Evolutionary conservation across 805 yeast species (phyloP).

Genomic region (Ogataea haglerorum): DNA sequence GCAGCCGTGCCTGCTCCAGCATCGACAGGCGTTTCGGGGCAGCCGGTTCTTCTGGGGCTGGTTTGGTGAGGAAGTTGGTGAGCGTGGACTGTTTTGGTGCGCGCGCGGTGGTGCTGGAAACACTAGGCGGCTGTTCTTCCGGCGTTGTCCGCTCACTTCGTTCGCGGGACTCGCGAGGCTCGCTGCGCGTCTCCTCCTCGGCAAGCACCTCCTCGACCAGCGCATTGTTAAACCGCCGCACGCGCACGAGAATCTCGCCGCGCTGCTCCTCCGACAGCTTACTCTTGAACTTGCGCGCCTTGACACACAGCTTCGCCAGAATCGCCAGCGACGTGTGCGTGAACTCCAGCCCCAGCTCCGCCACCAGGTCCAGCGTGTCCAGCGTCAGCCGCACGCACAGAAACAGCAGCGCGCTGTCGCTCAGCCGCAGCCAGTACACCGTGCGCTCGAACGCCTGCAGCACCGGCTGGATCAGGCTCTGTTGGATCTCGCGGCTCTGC

Average conservation of each 20-base stretch:
- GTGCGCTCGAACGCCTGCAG: constrained; percentile 63
- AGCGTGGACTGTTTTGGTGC: constrained; percentile 6
- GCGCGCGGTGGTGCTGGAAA: no score
- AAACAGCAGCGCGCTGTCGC: constrained; percentile 68
- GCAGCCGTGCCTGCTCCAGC: constrained; percentile 27
- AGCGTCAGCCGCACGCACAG: constrained; percentile 72
- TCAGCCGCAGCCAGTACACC: constrained; percentile 77
- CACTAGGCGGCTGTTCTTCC: no score
- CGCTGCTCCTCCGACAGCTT: constrained; percentile 67
- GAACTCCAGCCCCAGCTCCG: constrained; percentile 47
- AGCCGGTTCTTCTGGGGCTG: constrained; percentile 5
- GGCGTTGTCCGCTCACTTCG: no score
- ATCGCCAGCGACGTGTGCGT: constrained; percentile 53
- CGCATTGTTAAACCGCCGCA: constrained; percentile 49
- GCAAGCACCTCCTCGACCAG: constrained; percentile 52
- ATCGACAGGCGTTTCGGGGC: constrained; percentile 25
- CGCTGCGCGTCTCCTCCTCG: constrained; percentile 38
- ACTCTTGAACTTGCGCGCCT: constrained; percentile 64
- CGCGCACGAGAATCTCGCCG: constrained; percentile 57
- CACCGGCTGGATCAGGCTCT: constrained; percentile 46
- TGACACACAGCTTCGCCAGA: constrained; percentile 58
- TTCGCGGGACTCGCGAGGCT: constrained; percentile 2
- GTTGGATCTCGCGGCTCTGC: constrained; percentile 21
- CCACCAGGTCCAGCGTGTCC: constrained; percentile 62
- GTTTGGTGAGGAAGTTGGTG: constrained; percentile 8